Evolutionary conservation across 2,329 filamentous ascomycete species (phyloP), one percentile per base, ranked within the genome.

Genomic region (Geosmithia morbida): DNA sequence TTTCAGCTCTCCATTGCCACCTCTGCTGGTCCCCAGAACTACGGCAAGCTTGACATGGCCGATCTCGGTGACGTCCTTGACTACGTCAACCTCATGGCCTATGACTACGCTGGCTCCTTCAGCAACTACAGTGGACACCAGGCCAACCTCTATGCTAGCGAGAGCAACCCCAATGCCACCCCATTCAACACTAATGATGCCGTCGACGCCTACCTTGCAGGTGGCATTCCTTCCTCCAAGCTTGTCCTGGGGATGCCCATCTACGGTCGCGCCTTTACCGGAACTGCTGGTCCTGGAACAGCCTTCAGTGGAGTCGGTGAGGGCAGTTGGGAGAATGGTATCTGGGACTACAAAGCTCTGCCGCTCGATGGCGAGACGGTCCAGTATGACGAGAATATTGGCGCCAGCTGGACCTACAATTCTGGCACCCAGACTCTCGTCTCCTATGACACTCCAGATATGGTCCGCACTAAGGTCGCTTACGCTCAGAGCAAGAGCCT

Each of bases 321-420:
- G 14, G 85, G 85, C 0, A 79, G 71, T 47, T 90, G 80, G 79
- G 85, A 92, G 63, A 66, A 70, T 17, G 84, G 84, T 0, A 68
- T 87, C 2, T 90, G 82, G 77, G 85, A 94, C 59, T 92, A 85
- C 70, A 92, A 89, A 66, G 81, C 64, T 0, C 71, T 94, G 2
- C 87, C 86, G 0, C 70, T 71, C 26, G 57, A 72, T 0, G 79
- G 78, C 1, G 76, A 81, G 0, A 63, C 64, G 1, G 76, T 83
- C 55, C 52, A 67, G 42, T 72, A 75, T 47, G 83, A 89, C 57
- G 49, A 60, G 2, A 66, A 67, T 17, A 68, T 75, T 3, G 71
- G 77, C 11, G 84, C 82, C 1, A 80, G 77, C 11, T 94, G 81
- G 69, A 81, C 75, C 59, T 90, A 87, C 60, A 78, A 90, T 59